phyloP scores from a whole-genome alignment of 2,329 filamentous ascomycete species.

The Aspergillus sclerotialis region DNA sequence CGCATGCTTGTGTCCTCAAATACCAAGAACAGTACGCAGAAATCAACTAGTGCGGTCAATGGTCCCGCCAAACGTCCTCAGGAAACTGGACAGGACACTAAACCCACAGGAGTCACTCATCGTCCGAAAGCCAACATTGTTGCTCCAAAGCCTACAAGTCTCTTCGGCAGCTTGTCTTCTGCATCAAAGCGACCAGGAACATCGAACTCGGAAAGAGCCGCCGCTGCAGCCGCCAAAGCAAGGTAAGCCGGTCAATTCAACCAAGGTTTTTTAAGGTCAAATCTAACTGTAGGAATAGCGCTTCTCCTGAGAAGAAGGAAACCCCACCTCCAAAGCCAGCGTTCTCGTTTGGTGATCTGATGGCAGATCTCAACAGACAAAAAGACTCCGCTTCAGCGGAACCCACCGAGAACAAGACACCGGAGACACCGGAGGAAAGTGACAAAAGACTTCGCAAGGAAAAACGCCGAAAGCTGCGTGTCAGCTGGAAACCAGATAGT shows the following conservation, averaged over 20 bases:
- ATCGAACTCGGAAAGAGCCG: constrained; percentile 43
- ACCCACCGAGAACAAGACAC: constrained; percentile 44
- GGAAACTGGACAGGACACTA: constrained; percentile 21
- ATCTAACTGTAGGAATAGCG: constrained; percentile 18
- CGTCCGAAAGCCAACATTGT: constrained; percentile 34
- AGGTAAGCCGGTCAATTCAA: constrained; percentile 17
- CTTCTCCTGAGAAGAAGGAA: constrained; percentile 27
- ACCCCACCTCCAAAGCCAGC: constrained; percentile 30
- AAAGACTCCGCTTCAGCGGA: constrained; percentile 49
- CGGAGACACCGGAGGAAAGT: constrained; percentile 55
- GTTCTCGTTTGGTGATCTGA: constrained; percentile 44
- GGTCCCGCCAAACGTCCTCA: constrained; percentile 21
- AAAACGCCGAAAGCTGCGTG: constrained; percentile 52
- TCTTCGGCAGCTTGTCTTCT: constrained; percentile 42
- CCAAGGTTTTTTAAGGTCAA: neutral
- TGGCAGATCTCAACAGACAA: constrained; percentile 48
- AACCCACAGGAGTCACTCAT: constrained; percentile 18
- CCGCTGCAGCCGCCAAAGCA: constrained; percentile 32
- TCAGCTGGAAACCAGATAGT: constrained; percentile 54
- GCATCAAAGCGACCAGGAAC: constrained; percentile 46
- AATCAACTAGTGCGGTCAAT: constrained; percentile 15
- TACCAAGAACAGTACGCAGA: constrained; percentile 25
- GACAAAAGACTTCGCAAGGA: constrained; percentile 55
- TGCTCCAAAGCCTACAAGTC: constrained; percentile 37
- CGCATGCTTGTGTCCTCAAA: constrained; percentile 28